Evolutionary conservation across 2,329 filamentous ascomycete genomes (phyloP).

Genomic region (Hansfordia pulvinata): DNA sequence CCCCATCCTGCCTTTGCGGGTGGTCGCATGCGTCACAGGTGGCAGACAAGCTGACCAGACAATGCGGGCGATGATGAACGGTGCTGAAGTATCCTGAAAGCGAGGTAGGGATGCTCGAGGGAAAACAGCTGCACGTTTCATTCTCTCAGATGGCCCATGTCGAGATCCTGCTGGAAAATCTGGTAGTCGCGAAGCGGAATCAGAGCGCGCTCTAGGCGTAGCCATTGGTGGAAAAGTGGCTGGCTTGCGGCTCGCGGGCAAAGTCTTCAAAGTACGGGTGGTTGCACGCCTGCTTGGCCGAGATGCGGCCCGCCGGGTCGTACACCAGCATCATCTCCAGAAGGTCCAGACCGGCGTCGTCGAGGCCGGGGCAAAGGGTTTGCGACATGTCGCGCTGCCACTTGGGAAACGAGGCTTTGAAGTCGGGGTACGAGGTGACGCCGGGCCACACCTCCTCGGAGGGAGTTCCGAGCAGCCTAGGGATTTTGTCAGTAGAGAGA

Average conservation of each 20-base stretch:
- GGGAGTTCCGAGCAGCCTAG: constrained; percentile 66
- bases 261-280: constrained; percentile 64
- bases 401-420: constrained; percentile 84
- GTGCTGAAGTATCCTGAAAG: too few species aligned
- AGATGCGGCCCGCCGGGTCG: constrained; percentile 76
- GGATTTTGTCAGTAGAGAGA: too few species aligned
- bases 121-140: background rate
- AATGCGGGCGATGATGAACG: too few species aligned
- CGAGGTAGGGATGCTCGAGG: too few species aligned
- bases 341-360: constrained; percentile 57
- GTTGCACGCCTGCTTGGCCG: constrained; percentile 73
- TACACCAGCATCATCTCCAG: constrained; percentile 65
- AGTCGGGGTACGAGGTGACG: constrained; percentile 89
- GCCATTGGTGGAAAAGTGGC: constrained; percentile 8
- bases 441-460: constrained; percentile 75
- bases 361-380: constrained; percentile 57
- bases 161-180: background rate
- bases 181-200: background rate
- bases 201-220: constrained; percentile 7
- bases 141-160: background rate
- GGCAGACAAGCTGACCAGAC: too few species aligned
- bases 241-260: constrained; percentile 4
- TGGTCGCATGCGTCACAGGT: too few species aligned
- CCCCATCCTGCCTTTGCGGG: too few species aligned
- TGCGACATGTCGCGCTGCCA: constrained; percentile 61